Base-by-base conservation (phyloP, 1,284 basidiomycete species). In the Tylopilus sp. region DNA sequence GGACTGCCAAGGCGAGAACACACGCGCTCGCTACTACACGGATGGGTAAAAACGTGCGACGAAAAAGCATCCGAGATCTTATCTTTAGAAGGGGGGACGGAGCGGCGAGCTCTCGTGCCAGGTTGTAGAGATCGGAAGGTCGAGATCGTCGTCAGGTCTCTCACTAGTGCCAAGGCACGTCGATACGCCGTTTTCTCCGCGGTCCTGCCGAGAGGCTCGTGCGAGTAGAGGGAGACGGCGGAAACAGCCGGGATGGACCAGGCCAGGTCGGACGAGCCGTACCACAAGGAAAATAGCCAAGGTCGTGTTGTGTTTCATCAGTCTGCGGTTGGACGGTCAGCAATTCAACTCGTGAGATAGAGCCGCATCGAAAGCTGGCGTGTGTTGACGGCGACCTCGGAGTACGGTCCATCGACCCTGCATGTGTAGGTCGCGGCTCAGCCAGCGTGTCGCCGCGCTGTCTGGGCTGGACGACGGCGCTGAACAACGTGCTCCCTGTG, bases 11-110 rank as follows among this genome's bases (percentile, higher is more conserved):
- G 33, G 17, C 20, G 20, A n/a, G 20, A 30, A 24, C 35, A 12
- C 14, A 45, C 29, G 49, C 50, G 37, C 30, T 26, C 9, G 15
- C 24, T 41, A 8, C 37, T 39, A 48, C 43, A 44, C 48, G 28
- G 48, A 46, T 44, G 24, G 20, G 26, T 26, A 26, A 41, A 34
- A 44, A 31, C 40, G 5, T 40, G 46, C 18, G 21, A 48, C 50
- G 26, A 26, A 55, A 59, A 30, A 51, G 24, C 36, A 24, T 9
- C 55, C 56, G 58, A 51, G 48, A 49, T 60, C 34, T 37, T 26
- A 46, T 33, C 20, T 24, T 17, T 24, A 26, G 37, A 26, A n/a
- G 21, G 30, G 36, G 37, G 43, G 33, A 34, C 21, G 7, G 18
- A 34, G 26, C 24, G 30, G 28, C 17, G 14, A 15, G 24, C 8